Conservation (phyloP, 805 yeast genomes). For the Ogataea methanolica region DNA sequence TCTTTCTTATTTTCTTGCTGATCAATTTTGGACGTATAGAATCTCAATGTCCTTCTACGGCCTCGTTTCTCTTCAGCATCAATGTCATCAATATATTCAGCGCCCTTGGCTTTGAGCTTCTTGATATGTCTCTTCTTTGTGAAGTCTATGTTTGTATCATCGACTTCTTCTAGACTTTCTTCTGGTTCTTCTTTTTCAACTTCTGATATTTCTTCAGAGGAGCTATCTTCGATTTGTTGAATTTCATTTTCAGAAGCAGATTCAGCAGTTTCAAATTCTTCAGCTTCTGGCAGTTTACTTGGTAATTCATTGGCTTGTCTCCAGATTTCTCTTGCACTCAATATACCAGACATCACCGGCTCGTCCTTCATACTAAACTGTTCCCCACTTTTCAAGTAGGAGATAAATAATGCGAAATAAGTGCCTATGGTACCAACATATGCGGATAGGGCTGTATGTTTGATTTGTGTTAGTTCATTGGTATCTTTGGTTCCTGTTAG, state of each 20-base stretch:
- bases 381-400: conserved; percentile 49
- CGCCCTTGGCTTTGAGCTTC: conserved; percentile 35
- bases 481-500: conserved; percentile 27
- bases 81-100: conserved; percentile 68
- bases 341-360: conserved; percentile 82
- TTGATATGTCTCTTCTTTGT: conserved; percentile 49
- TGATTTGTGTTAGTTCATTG: conserved; percentile 40
- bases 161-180: conserved; percentile 23
- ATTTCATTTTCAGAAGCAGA: conserved; percentile 21
- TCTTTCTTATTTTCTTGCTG: conserved; percentile 65
- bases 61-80: conserved; percentile 83
- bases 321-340: conserved; percentile 85
- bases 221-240: conserved; percentile 17
- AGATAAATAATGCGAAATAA: conserved; percentile 71
- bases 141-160: conserved; percentile 47
- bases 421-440: conserved; percentile 75
- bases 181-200: conserved; percentile 16
- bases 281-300: conserved; percentile 23
- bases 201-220: conserved; percentile 17
- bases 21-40: conserved; percentile 95
- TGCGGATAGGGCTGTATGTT: conserved; percentile 67
- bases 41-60: conserved; percentile 78
- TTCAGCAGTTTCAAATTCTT: conserved; percentile 12
- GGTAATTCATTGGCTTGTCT: conserved; percentile 66
- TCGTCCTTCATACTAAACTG: conserved; percentile 68